Percentiles rank a stretch among this genome's conserved stretches.
phyloP scores from a whole-genome alignment of 2,329 filamentous ascomycete genomes.

The Eurotiales sp. region DNA sequence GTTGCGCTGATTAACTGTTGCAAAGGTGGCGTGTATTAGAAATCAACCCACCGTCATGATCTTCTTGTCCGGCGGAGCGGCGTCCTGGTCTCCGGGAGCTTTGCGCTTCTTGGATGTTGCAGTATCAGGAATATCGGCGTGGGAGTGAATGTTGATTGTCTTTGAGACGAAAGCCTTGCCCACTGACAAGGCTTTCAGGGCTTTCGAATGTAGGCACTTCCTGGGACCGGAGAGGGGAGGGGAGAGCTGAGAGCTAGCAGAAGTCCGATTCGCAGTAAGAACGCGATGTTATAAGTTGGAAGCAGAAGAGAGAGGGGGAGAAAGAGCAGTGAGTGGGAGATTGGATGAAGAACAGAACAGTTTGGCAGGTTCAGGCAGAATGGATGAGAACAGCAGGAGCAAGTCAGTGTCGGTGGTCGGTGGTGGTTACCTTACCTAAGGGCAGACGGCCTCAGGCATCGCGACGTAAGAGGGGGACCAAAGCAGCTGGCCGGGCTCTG shows the following conservation, averaged over 20 bases:
- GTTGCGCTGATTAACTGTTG: background rate
- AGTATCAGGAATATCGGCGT: slow-evolving; percentile 41
- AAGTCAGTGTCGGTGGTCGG: no score
- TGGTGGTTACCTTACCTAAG: no score
- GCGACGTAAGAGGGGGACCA: slow-evolving; percentile 17
- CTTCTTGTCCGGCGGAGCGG: slow-evolving; percentile 50
- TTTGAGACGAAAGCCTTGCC: slow-evolving; percentile 38
- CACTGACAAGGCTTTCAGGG: slow-evolving; percentile 41
- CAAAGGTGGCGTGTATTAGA: slow-evolving; percentile 13
- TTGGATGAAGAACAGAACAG: background rate
- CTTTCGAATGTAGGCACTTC: slow-evolving; percentile 13
- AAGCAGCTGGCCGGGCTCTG: background rate
- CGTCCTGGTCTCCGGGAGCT: slow-evolving; percentile 45
- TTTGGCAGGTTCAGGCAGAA: slow-evolving; percentile 1
- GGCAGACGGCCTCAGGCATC: background rate
- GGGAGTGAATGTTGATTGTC: slow-evolving; percentile 40
- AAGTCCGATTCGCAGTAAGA: slow-evolving; percentile 1
- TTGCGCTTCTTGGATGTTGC: slow-evolving; percentile 52
- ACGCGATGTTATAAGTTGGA: background rate
- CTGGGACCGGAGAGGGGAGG: no score
- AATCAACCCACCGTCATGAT: slow-evolving; percentile 46
- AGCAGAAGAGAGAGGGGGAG: background rate
- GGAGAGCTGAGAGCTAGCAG: slow-evolving; percentile 1
- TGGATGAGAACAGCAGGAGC: no score
- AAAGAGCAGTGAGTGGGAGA: background rate